Conservation (phyloP, 1,284 basidiomycete genomes). For the Ustilago vetiveriae region DNA sequence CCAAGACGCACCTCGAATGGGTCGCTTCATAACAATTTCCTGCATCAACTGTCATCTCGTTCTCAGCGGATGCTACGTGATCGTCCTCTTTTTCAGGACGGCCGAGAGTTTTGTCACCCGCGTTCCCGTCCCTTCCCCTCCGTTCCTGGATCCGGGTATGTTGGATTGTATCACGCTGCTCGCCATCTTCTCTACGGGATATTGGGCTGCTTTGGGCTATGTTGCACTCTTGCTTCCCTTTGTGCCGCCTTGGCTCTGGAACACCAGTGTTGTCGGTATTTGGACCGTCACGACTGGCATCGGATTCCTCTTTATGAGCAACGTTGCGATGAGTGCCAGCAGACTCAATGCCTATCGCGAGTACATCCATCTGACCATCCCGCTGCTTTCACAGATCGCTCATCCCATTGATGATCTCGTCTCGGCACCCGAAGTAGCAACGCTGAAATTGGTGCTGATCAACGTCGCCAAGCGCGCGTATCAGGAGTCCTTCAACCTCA, state of each 20-base stretch:
- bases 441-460: background rate
- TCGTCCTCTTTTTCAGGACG: conserved; percentile 12
- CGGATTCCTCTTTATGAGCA: background rate
- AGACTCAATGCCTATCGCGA: conserved; percentile 1
- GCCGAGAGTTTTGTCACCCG: conserved; percentile 5
- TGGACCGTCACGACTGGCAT: background rate
- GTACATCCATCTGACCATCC: background rate
- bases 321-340: background rate
- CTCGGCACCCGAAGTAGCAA: background rate
- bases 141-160: conserved; percentile 6
- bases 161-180: conserved; percentile 14
- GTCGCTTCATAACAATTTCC: conserved; percentile 28
- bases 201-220: conserved; percentile 31
- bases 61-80: conserved; percentile 10
- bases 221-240: conserved; percentile 30
- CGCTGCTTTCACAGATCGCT: background rate
- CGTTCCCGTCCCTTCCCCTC: background rate
- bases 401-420: background rate
- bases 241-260: conserved; percentile 26
- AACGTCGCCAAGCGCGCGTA: conserved; percentile 2
- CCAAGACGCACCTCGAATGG: conserved; percentile 9
- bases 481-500: background rate
- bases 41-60: conserved; percentile 35
- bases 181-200: conserved; percentile 22
- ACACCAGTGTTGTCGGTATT: background rate